Conservation (phyloP, 345 rosid species). For the Reutealis trisperma region DNA sequence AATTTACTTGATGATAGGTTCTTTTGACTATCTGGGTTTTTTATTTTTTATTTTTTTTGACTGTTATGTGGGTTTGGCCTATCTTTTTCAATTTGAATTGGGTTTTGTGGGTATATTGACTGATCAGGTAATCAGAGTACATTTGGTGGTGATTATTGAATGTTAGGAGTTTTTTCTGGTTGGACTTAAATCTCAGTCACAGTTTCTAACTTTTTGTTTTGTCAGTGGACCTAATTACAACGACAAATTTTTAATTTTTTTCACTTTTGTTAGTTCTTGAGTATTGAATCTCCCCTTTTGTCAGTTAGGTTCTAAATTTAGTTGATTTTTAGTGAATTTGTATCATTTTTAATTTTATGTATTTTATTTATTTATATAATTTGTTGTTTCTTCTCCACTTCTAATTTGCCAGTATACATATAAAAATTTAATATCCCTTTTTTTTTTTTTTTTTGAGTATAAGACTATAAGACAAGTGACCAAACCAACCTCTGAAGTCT, state of each 20-base stretch:
- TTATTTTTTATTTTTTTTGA: neutral
- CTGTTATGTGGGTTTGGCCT: neutral
- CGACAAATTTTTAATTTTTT: neutral
- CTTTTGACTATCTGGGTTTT: neutral
- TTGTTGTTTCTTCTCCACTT: constrained; percentile 1
- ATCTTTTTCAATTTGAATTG: neutral
- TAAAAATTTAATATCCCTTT: neutral
- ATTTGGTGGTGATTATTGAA: neutral
- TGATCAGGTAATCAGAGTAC: neutral
- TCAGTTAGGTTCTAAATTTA: neutral
- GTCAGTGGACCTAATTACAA: constrained; percentile 1
- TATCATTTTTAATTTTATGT: too few species aligned
- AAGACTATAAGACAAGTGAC: constrained; percentile 27
- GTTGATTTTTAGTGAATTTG: neutral
- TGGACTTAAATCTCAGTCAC: neutral
- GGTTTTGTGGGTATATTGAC: neutral
- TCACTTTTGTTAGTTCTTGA: neutral
- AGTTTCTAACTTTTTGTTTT: neutral
- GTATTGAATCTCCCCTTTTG: neutral
- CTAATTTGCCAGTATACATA: neutral
- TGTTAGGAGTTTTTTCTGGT: neutral
- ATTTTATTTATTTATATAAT: neutral
- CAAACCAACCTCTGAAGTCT: constrained; percentile 11
- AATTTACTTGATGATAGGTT: neutral
- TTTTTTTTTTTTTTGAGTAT: too few species aligned